Percentiles rank a stretch among this genome's conserved stretches.
These are phyloP conservation scores for Sarcocystis neurona DNA, from an alignment of 169 alveolate genomes.

Conservation along the genomic window DNA sequence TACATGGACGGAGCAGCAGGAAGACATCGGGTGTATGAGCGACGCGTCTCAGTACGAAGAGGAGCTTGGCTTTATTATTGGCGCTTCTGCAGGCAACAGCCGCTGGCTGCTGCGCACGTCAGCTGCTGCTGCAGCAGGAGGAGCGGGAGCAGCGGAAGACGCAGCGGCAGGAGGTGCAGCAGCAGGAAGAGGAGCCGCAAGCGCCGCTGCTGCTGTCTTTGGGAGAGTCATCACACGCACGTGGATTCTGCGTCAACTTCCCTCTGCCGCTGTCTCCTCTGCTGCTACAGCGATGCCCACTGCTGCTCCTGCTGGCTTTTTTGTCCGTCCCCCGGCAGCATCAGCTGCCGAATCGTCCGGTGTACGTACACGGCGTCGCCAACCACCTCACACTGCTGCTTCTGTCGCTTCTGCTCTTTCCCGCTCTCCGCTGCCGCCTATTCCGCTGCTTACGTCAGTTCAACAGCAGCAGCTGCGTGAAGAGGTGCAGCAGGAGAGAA, in stretches of 20 bases:
- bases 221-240: neutral
- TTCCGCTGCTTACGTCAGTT: too few species aligned
- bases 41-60: neutral
- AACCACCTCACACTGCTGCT: neutral
- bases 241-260: neutral
- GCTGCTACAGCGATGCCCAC: neutral
- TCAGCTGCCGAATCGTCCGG: too few species aligned
- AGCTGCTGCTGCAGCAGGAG: neutral
- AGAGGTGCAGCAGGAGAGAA: neutral
- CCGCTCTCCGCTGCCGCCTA: too few species aligned
- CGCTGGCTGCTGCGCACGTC: conserved; percentile 27
- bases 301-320: neutral
- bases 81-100: neutral
- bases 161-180: neutral
- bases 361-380: neutral
- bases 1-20: neutral
- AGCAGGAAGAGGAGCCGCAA: neutral
- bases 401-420: neutral
- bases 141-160: neutral
- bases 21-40: neutral
- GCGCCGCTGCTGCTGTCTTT: neutral
- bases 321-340: too few species aligned
- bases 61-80: neutral
- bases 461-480: neutral
- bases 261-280: neutral